phyloP scores from a whole-genome alignment of 495 filamentous ascomycete species.

The Penicillium tannophilum region DNA sequence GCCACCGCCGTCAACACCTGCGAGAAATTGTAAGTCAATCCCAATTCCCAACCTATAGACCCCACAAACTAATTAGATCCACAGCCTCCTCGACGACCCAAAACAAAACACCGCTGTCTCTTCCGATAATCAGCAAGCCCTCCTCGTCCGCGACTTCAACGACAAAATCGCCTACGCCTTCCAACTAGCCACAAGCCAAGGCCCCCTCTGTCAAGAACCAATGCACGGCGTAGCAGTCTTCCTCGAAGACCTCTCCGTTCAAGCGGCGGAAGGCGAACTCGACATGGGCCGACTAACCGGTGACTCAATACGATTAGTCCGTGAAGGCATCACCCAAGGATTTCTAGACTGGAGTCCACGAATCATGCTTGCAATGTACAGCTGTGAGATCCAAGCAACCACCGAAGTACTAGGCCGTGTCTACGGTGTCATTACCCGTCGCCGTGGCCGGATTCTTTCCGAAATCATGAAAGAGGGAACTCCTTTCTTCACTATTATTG shows the following conservation, averaged over 20 bases:
- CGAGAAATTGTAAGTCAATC: conserved; percentile 66
- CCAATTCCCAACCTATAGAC: not conserved
- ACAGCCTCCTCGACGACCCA: conserved; percentile 41
- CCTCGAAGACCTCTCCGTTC: conserved; percentile 74
- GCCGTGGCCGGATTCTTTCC: conserved; percentile 84
- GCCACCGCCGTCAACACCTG: conserved; percentile 71
- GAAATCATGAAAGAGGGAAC: conserved; percentile 94
- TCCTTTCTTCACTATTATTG: conserved; percentile 90
- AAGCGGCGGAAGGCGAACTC: conserved; percentile 58
- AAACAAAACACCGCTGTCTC: conserved; percentile 33
- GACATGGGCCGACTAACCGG: conserved; percentile 86
- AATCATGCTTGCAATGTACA: conserved; percentile 96
- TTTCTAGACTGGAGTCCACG: conserved; percentile 96
- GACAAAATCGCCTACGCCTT: conserved; percentile 93
- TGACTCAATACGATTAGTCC: conserved; percentile 85
- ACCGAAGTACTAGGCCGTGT: conserved; percentile 94
- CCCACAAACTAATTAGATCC: conserved; percentile 14
- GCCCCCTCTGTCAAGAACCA: conserved; percentile 90
- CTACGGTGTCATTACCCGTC: conserved; percentile 89
- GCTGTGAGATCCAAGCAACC: conserved; percentile 93
- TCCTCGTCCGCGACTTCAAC: conserved; percentile 71
- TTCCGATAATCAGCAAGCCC: conserved; percentile 47
- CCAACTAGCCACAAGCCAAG: conserved; percentile 87
- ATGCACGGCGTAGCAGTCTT: conserved; percentile 93
- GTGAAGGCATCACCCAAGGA: conserved; percentile 79